These are phyloP conservation scores for Coprinopsis cinerea DNA, from an alignment of 768 basidiomycete genomes.

Conservation along the genomic window DNA sequence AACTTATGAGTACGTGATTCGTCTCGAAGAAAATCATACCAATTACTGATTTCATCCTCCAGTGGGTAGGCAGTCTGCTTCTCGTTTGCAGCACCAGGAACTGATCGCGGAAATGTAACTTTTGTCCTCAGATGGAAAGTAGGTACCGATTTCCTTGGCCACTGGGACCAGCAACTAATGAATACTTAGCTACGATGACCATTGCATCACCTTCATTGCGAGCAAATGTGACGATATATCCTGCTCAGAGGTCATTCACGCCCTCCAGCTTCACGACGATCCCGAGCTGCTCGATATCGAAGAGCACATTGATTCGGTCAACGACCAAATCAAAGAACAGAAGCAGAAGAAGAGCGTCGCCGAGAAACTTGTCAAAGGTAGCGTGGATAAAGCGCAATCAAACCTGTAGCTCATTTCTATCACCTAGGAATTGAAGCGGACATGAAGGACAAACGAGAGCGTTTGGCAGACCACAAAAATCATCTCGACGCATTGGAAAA, in stretches of 20 bases:
- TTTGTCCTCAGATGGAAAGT: constrained; percentile 46
- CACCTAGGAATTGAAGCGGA: constrained; percentile 34
- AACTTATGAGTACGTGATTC: constrained; percentile 47
- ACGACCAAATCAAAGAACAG: constrained; percentile 28
- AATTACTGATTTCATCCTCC: constrained; percentile 5
- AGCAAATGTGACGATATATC: constrained; percentile 63
- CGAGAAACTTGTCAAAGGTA: constrained; percentile 39
- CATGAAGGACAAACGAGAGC: constrained; percentile 32
- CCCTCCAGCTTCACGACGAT: constrained; percentile 47
- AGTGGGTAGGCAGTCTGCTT: constrained; percentile 38
- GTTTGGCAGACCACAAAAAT: constrained; percentile 33
- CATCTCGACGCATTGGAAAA: constrained; percentile 43
- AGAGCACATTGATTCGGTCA: constrained; percentile 32
- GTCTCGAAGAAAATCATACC: constrained; percentile 3
- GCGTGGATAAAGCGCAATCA: constrained; percentile 6
- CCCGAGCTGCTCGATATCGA: constrained; percentile 46
- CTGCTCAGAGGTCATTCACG: constrained; percentile 49
- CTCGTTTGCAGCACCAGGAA: not conserved
- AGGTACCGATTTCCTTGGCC: constrained; percentile 18
- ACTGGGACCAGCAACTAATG: not conserved
- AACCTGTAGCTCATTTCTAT: too few species aligned
- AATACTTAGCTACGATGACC: constrained; percentile 43
- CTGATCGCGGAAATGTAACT: not conserved
- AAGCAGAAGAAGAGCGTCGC: constrained; percentile 37
- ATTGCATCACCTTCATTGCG: constrained; percentile 59